phyloP scores from a whole-genome alignment of 176 grass and related monocot genomes.

The Aegilops sharonensis region DNA sequence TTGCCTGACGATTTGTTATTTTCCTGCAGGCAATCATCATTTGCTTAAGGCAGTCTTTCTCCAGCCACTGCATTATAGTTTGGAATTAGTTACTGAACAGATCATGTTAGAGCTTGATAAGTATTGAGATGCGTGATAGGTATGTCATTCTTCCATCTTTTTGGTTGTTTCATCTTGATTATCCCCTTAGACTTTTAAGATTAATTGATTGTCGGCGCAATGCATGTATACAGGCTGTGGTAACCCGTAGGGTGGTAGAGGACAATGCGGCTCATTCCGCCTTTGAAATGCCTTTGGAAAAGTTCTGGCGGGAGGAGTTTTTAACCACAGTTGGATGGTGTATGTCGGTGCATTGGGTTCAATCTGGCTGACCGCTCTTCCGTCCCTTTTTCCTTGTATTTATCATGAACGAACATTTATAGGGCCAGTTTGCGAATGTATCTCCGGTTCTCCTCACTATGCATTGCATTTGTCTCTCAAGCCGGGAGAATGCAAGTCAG shows the following conservation, averaged over 20 bases:
- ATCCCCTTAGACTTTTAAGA: not conserved
- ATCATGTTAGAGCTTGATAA: conserved; percentile 1
- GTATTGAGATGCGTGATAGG: conserved; percentile 6
- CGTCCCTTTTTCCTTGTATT: no score
- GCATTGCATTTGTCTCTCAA: no score
- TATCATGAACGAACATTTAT: no score
- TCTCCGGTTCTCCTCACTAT: no score
- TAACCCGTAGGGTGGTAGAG: not conserved
- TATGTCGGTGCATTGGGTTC: not conserved
- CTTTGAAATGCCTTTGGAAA: not conserved
- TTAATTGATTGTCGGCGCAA: not conserved
- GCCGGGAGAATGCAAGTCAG: no score
- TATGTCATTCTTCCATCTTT: not conserved
- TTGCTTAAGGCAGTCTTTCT: conserved; percentile 40
- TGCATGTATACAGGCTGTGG: not conserved
- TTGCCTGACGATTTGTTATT: conserved; percentile 2
- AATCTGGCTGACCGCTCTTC: no score
- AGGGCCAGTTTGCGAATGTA: no score
- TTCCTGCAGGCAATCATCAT: conserved; percentile 58
- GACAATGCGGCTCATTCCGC: not conserved
- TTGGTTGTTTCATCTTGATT: not conserved
- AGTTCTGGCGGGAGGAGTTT: not conserved
- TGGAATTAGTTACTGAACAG: not conserved
- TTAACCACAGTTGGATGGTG: not conserved
- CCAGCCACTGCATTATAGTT: not conserved